These are phyloP conservation scores for Blastocystis sp. DNA, from an alignment of 352 stramenopile genomes.

Conservation along the genomic window DNA sequence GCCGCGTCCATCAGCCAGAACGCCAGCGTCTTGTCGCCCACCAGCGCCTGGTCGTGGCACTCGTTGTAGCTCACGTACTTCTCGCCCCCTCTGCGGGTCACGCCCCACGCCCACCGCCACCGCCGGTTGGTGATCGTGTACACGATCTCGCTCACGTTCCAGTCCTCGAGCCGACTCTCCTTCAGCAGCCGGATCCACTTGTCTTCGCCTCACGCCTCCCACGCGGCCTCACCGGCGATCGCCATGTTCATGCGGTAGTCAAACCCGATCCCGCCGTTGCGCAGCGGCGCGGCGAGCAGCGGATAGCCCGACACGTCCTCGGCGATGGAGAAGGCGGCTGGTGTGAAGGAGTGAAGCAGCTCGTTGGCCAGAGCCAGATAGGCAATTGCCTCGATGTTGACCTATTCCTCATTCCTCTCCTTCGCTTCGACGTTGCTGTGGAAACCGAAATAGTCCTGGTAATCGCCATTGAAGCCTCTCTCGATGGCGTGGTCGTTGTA, in stretches of 20 bases:
- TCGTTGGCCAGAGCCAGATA: conserved; percentile 71
- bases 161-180: conserved; percentile 69
- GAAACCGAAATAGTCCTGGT: conserved; percentile 71
- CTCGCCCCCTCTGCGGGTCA: conserved; percentile 27
- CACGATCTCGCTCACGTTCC: conserved; percentile 71
- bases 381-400: conserved; percentile 69
- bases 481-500: conserved; percentile 72
- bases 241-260: conserved; percentile 71
- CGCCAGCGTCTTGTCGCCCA: conserved; percentile 72
- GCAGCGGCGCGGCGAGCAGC: conserved; percentile 63
- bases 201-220: conserved; percentile 45
- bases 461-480: conserved; percentile 70
- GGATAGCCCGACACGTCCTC: conserved; percentile 72
- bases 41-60: conserved; percentile 72
- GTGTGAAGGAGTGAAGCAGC: conserved; percentile 62
- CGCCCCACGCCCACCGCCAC: background rate
- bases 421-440: conserved; percentile 11
- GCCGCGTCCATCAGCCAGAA: conserved; percentile 72
- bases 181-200: conserved; percentile 72
- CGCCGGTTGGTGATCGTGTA: conserved; percentile 71
- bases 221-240: background rate
- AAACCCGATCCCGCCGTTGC: conserved; percentile 71
- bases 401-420: background rate
- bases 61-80: conserved; percentile 71
- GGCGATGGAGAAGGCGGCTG: conserved; percentile 70